Evolutionary conservation across 768 basidiomycete species (phyloP), one percentile per base, ranked within the genome.

Genomic region (Xerocomellus dryophilus): DNA sequence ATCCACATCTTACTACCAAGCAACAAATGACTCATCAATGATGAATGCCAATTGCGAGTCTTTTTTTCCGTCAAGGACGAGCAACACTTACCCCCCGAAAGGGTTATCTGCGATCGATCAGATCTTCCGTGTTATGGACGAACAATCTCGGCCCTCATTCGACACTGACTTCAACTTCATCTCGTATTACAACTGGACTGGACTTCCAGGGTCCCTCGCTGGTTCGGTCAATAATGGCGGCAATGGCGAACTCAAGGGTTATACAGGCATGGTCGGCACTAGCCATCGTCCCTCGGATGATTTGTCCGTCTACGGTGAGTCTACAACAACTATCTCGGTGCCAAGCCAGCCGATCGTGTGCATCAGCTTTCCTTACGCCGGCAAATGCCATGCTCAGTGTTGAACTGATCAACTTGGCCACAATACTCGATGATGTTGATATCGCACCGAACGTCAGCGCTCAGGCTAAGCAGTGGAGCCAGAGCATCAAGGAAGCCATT

Each of bases 361-460:
- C 17, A n/a, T 9, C 47, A 88, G 88, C 88, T 5, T 91, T 88
- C 69, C 74, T 88, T 54, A 86, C 83, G 0, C 84, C 89, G 3
- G 88, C 86, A 7, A 91, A 91, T 69, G 89, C 88, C 7, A 89
- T 91, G 87, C 74, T 91, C 50, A 86, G 83, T 51, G 86, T 90
- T 17, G 88, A 91, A 64, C 69, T 90, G 40, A 70, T 61, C 8
- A 74, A 88, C 60, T 66, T 90, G 27, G 85, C 83, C 0, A 69
- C 75, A 14, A 74, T 90, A 23, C 72, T 91, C 29, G 82, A 86
- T 57, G 65, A 69, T 23, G 70, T 75, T 7, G 71, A 73, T 15
- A 71, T 80, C 52, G 72, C 78, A 31, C 68, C 66, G n/a, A 77
- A 83, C 48, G 67, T 86, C 53, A 83, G 81, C 50, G 57, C 63